A percentile compares a stretch with the other conserved stretches of the same genome.
These are phyloP conservation scores for Lathyrus oleraceus DNA, from an alignment of 306 rosid genomes.

Conservation along the genomic window DNA sequence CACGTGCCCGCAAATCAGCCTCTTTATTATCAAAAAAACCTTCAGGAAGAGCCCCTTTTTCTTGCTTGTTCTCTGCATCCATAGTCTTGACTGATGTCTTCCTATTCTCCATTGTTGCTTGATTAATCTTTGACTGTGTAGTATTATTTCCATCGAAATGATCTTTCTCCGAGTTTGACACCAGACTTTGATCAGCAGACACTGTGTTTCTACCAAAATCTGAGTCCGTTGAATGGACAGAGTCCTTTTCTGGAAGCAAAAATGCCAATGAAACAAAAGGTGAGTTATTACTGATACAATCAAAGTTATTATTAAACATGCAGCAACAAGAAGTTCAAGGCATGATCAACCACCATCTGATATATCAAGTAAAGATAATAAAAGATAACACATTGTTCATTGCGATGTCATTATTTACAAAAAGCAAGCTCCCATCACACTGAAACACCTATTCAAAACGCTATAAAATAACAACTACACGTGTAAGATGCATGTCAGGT, in stretches of 20 bases:
- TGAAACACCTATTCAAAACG: not conserved
- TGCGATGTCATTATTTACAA: not conserved
- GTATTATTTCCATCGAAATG: constrained; percentile 34
- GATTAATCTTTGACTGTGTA: constrained; percentile 41
- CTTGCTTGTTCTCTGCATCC: constrained; percentile 64
- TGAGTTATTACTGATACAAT: too few species aligned
- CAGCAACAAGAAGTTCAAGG: too few species aligned
- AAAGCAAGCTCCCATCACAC: not conserved
- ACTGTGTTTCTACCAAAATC: too few species aligned
- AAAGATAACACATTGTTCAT: not conserved
- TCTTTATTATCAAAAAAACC: constrained; percentile 98
- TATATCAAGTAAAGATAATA: not conserved
- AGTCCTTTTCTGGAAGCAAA: too few species aligned
- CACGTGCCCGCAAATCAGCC: constrained; percentile 88
- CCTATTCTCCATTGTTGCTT: constrained; percentile 39
- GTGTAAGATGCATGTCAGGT: not conserved
- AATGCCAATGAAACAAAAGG: too few species aligned
- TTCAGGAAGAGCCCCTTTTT: constrained; percentile 80
- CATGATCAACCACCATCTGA: too few species aligned
- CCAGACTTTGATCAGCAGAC: too few species aligned
- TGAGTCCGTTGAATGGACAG: too few species aligned
- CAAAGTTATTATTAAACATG: too few species aligned
- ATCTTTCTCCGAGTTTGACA: too few species aligned
- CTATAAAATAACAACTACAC: not conserved
- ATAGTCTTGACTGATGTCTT: constrained; percentile 40